Evolutionary conservation across 1,284 basidiomycete genomes (phyloP).

Genomic region (Vanrija pseudolonga): DNA sequence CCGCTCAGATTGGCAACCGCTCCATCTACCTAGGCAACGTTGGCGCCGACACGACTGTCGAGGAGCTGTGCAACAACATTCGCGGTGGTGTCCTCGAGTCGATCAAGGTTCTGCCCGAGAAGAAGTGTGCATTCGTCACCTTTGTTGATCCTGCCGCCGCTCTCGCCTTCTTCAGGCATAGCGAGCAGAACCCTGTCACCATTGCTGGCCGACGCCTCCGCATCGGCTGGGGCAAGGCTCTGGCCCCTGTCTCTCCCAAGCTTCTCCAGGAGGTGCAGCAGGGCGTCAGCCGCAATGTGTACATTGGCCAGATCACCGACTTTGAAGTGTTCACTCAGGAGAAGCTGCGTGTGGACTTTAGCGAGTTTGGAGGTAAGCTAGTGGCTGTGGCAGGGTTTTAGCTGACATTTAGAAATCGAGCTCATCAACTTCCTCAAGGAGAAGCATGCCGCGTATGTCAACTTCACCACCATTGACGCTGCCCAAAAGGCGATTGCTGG

Average conservation of each 20-base stretch:
- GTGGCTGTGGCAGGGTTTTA: constrained; percentile 1
- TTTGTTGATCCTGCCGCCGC: constrained; percentile 86
- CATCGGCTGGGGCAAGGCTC: constrained; percentile 92
- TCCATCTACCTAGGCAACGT: constrained; percentile 93
- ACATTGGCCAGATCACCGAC: constrained; percentile 88
- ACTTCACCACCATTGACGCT: constrained; percentile 86
- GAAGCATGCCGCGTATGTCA: constrained; percentile 94
- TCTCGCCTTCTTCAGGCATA: constrained; percentile 85
- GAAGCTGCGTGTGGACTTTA: constrained; percentile 80
- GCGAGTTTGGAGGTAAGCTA: constrained; percentile 69
- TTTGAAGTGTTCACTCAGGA: constrained; percentile 83
- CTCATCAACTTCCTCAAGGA: constrained; percentile 91
- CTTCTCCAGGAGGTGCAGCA: constrained; percentile 75
- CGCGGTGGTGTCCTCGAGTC: constrained; percentile 64
- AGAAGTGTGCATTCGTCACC: constrained; percentile 64
- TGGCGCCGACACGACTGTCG: constrained; percentile 83
- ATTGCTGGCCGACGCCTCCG: constrained; percentile 87
- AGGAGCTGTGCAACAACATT: constrained; percentile 90
- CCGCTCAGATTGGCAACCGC: constrained; percentile 56
- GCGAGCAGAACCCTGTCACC: constrained; percentile 77
- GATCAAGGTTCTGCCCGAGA: constrained; percentile 19
- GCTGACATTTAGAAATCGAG: constrained; percentile 63
- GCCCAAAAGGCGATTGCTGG: constrained; percentile 94
- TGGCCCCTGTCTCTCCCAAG: constrained; percentile 74
- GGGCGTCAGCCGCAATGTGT: constrained; percentile 90